Conservation (phyloP, 257 asterid species). For the Capsicum chinense region DNA sequence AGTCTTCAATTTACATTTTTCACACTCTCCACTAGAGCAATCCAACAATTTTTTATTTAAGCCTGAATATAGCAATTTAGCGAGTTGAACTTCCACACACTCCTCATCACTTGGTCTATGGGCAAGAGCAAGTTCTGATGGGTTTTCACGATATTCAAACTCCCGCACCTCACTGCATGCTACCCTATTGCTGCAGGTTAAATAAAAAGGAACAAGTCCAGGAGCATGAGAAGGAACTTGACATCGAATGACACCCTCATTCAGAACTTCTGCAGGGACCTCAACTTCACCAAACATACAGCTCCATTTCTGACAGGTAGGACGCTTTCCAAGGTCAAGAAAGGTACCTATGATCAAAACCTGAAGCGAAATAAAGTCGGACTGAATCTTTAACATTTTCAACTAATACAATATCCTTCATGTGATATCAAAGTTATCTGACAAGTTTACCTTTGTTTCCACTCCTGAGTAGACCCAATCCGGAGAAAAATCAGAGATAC, state of each 20-base stretch:
- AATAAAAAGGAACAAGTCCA: slow-evolving; percentile 41
- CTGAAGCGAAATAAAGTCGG: slow-evolving; percentile 7
- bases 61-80: slow-evolving; percentile 33
- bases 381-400: slow-evolving; percentile 18
- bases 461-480: slow-evolving; percentile 40
- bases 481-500: slow-evolving; percentile 40
- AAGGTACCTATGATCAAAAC: slow-evolving; percentile 40
- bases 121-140: slow-evolving; percentile 25
- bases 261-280: slow-evolving; percentile 39
- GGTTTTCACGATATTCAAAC: slow-evolving; percentile 38
- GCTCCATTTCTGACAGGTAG: slow-evolving; percentile 35
- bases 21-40: slow-evolving; percentile 36
- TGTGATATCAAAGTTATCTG: neutral
- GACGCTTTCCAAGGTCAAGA: slow-evolving; percentile 31
- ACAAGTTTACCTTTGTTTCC: slow-evolving; percentile 37
- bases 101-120: slow-evolving; percentile 33
- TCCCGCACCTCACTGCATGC: slow-evolving; percentile 44
- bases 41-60: slow-evolving; percentile 32
- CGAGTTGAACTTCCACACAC: slow-evolving; percentile 30
- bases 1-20: slow-evolving; percentile 35
- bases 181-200: slow-evolving; percentile 40
- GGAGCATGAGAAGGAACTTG: slow-evolving; percentile 40
- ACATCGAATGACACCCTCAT: slow-evolving; percentile 34
- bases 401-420: slow-evolving; percentile 4
- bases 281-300: slow-evolving; percentile 46